Percentiles rank a stretch among this genome's conserved stretches.
Evolutionary conservation across 192 early-diverging fungal genomes (phyloP).

Genomic region (Dimargaris xerosporica): DNA sequence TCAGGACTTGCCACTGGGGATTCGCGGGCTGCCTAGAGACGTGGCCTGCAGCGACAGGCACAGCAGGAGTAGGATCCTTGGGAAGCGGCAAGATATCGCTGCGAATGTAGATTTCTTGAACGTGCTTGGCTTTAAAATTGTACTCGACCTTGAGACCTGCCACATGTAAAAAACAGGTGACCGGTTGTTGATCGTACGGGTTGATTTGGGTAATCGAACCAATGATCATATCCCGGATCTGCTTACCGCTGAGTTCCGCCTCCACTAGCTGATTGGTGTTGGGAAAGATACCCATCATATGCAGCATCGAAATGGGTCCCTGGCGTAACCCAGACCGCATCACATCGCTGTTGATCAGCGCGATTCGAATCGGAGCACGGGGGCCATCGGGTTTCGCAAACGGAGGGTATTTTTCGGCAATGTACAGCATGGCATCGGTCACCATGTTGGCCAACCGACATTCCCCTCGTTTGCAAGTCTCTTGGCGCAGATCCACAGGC

Average conservation of each 20-base stretch:
- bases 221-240: slow-evolving; percentile 33
- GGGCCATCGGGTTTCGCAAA: background rate
- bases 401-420: slow-evolving; percentile 13
- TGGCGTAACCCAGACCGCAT: slow-evolving; percentile 34
- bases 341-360: slow-evolving; percentile 47
- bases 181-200: slow-evolving; percentile 17
- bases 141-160: slow-evolving; percentile 33
- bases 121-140: background rate
- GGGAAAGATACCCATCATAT: slow-evolving; percentile 41
- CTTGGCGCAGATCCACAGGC: slow-evolving; percentile 23
- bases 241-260: slow-evolving; percentile 29
- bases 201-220: slow-evolving; percentile 19
- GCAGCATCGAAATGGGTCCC: slow-evolving; percentile 37
- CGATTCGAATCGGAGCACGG: slow-evolving; percentile 16
- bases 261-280: slow-evolving; percentile 40
- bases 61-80: background rate
- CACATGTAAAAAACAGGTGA: slow-evolving; percentile 38
- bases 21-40: too few relatives aligned
- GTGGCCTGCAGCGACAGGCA: too few relatives aligned
- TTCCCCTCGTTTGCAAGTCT: slow-evolving; percentile 27
- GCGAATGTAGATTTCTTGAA: background rate
- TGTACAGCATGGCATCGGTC: slow-evolving; percentile 42
- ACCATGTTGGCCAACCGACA: slow-evolving; percentile 47
- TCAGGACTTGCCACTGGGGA: background rate
- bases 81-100: background rate